Base-by-base conservation (phyloP, 108 stramenopile genomes). In the Fistulifera pelliculosa region DNA sequence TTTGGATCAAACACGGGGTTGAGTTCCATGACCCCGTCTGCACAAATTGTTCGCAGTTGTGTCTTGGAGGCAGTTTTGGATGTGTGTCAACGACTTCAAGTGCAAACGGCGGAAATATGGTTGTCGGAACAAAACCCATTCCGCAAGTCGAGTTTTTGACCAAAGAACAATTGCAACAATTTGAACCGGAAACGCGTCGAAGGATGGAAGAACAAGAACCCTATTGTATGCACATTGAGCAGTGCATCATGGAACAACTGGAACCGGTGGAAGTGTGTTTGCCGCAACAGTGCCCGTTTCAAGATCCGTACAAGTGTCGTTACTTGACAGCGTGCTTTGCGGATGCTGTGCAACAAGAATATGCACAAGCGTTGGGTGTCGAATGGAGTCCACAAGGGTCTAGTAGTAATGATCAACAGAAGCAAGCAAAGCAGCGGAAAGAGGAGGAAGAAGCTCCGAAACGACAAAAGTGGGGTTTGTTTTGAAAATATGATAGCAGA, bases 11-110 rank as follows among this genome's bases (percentile, higher is more conserved):
- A 60, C 28, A 79, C 66, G 15, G 83, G 82, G 78, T 56, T 64
- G 26, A 28, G 47, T 17, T 65, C 58, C 35, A 49, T n/a, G 16
- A 11, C 49, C 19, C 27, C 48, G 49, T 28, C 38, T n/a, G 45
- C 26, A 15, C 15, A 31, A 45, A 23, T 52, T 35, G 67, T 81
- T 12, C 63, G 77, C n/a, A 63, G 63, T 14, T 90, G 88, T 62
- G 66, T 74, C 10, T 19, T 74, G 48, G 82, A 90, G 42, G 56
- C 79, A 2, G 40, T 74, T 6, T 38, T 90, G 23, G 88, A 90
- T 56, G 85, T 83, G 61, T 90, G 88, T 57, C 71, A 55, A 45
- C 81, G 88, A 23, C 47, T 83, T 0, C 64, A 73, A 12, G 56
- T 66, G 31, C 54, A 80, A 18, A 56, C 54, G 8, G 70, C 80